Evolutionary conservation across 805 yeast genomes (phyloP).

Genomic region (Lipomyces sp.): DNA sequence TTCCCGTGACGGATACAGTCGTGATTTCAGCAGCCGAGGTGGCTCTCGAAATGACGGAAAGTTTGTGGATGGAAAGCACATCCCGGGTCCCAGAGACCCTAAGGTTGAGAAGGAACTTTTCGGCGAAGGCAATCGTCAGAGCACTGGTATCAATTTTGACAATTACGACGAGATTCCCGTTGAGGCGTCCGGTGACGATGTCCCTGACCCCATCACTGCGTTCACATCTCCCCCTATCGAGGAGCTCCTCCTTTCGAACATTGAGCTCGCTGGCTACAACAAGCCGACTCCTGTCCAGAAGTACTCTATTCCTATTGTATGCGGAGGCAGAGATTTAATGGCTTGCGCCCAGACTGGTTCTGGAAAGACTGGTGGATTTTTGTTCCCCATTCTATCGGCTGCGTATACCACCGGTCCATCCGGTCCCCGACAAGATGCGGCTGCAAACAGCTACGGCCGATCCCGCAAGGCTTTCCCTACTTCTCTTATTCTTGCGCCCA

Average conservation of each 20-base stretch:
- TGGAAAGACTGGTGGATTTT: constrained; percentile 99
- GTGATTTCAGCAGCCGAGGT: constrained; percentile 33
- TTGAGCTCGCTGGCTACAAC: constrained; percentile 80
- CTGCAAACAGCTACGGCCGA: constrained; percentile 43
- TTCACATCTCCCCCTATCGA: constrained; percentile 94
- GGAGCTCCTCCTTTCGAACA: constrained; percentile 77
- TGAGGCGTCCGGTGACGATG: constrained; percentile 92
- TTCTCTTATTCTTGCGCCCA: constrained; percentile 93
- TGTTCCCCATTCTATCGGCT: constrained; percentile 94
- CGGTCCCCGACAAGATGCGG: constrained; percentile 43
- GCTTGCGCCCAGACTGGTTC: constrained; percentile 99
- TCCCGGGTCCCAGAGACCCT: constrained; percentile 71
- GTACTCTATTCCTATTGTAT: constrained; percentile 88
- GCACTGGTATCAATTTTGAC: constrained; percentile 97
- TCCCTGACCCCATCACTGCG: constrained; percentile 86
- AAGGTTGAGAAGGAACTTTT: constrained; percentile 74
- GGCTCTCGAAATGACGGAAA: constrained; percentile 55
- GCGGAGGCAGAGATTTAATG: constrained; percentile 87
- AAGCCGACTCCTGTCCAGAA: constrained; percentile 97
- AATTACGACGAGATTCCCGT: constrained; percentile 98
- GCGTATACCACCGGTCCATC: constrained; percentile 87
- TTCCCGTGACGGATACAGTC: constrained; percentile 28
- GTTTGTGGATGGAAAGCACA: constrained; percentile 84
- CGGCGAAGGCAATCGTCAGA: constrained; percentile 77
- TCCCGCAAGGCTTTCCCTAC: constrained; percentile 84